A percentile compares a stretch with the other conserved stretches of the same genome.
Evolutionary conservation across 2,329 filamentous ascomycete species (phyloP).

Genomic region (Calonectria montana): DNA sequence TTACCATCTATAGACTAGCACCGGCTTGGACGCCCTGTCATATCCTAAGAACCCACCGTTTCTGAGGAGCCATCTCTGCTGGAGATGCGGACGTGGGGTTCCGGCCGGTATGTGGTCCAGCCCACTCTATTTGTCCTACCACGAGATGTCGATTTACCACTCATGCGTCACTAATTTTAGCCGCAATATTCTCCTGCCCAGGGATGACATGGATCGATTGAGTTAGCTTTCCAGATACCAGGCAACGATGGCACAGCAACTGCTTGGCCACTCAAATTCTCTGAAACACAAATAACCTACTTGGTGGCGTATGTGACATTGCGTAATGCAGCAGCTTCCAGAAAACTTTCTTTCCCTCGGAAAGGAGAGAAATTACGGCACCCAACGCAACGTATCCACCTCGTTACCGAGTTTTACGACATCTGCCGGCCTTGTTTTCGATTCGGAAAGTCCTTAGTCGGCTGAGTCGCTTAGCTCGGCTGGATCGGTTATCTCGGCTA

Average conservation of each 20-base stretch:
- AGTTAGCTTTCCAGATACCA: background rate
- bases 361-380: background rate
- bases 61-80: background rate
- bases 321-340: background rate
- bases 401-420: background rate
- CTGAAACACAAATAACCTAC: background rate
- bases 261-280: background rate
- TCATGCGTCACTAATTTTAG: background rate
- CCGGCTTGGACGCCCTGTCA: background rate
- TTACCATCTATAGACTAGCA: background rate
- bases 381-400: background rate
- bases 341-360: background rate
- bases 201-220: background rate
- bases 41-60: background rate
- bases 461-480: background rate
- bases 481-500: conserved; percentile 3
- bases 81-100: background rate
- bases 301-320: background rate
- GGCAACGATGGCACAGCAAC: background rate
- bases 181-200: background rate
- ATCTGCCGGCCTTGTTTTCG: background rate
- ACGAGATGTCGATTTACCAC: background rate
- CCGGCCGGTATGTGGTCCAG: background rate
- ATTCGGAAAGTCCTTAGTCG: background rate
- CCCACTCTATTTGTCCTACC: background rate